Conservation (phyloP, 495 filamentous ascomycete species). For the Neurospora sp. region DNA sequence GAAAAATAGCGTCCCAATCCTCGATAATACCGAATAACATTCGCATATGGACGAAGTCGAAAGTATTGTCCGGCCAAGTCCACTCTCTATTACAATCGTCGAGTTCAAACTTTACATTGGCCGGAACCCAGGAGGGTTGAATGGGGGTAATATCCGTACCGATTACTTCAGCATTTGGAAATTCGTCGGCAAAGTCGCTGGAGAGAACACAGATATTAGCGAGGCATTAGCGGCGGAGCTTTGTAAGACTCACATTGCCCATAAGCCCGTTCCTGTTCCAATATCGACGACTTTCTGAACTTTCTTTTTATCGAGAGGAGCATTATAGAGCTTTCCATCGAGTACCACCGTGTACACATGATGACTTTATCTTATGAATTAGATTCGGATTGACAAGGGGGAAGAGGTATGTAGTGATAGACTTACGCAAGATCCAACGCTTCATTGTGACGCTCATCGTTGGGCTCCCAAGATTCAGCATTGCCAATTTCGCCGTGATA, state of each 20-base stretch:
- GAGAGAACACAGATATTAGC: conserved; percentile 2
- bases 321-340: conserved; percentile 42
- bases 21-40: conserved; percentile 35
- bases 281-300: conserved; percentile 30
- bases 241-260: conserved; percentile 18
- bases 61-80: conserved; percentile 33
- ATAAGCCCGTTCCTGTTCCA: conserved; percentile 31
- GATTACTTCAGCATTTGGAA: conserved; percentile 36
- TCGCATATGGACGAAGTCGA: conserved; percentile 52
- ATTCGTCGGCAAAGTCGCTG: conserved; percentile 41
- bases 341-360: conserved; percentile 20
- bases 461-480: conserved; percentile 12
- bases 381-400: not conserved
- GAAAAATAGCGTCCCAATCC: conserved; percentile 36
- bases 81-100: conserved; percentile 39
- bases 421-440: conserved; percentile 21
- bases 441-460: conserved; percentile 15
- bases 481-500: conserved; percentile 14
- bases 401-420: not conserved
- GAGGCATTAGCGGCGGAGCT: not conserved
- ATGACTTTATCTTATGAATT: conserved; percentile 6
- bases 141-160: conserved; percentile 41
- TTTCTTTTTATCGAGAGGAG: conserved; percentile 28
- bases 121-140: conserved; percentile 28
- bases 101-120: conserved; percentile 39